Evolutionary conservation across 257 asterid species (phyloP).

Genomic region (Prunella vulgaris): DNA sequence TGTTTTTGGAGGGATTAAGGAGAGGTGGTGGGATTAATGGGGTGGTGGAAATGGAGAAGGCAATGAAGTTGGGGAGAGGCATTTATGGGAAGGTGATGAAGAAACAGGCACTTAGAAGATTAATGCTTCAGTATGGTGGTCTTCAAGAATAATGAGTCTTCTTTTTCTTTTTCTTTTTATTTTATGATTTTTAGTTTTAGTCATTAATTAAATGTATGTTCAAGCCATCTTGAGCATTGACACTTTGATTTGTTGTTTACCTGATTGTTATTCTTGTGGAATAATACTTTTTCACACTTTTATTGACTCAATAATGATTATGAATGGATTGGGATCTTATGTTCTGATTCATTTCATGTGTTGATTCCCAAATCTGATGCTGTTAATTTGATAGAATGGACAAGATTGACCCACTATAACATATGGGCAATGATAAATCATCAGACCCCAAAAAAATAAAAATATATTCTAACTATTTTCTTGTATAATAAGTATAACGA

Average conservation of each 20-base stretch:
- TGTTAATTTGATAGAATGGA: no score
- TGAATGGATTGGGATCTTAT: not conserved
- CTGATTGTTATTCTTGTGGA: not conserved
- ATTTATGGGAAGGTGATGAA: constrained; percentile 80
- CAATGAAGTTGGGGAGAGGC: constrained; percentile 72
- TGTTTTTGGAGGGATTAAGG: constrained; percentile 46
- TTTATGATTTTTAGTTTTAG: not conserved
- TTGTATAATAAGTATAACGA: no score
- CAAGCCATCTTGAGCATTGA: constrained; percentile 29
- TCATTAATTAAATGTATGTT: constrained; percentile 3
- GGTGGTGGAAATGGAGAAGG: constrained; percentile 67
- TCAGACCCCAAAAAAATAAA: no score
- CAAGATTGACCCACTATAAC: not conserved
- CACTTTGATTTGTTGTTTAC: not conserved
- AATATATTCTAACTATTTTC: no score
- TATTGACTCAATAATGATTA: not conserved
- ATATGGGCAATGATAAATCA: no score
- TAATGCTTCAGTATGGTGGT: constrained; percentile 38
- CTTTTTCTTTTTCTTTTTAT: not conserved
- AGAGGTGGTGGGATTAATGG: constrained; percentile 43
- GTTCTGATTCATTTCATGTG: not conserved
- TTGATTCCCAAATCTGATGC: not conserved
- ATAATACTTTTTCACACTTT: not conserved
- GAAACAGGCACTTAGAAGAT: constrained; percentile 58
- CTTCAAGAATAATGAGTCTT: constrained; percentile 24